A percentile compares a stretch with the other conserved stretches of the same genome.
Evolutionary conservation across 108 stramenopile species (phyloP).

Genomic region (Conticribra weissflogii): DNA sequence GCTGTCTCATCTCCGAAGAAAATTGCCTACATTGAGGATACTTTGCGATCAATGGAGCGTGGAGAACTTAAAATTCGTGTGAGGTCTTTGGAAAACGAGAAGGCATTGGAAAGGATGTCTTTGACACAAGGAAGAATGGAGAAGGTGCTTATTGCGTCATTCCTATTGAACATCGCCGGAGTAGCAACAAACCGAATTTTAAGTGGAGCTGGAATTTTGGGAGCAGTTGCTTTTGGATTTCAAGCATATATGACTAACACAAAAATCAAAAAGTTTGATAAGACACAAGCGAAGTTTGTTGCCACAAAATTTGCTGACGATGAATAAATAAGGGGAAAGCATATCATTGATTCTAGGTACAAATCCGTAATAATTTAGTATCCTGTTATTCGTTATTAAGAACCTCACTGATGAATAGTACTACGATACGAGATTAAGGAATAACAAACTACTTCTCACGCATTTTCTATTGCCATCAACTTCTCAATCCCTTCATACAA

Average conservation of each 20-base stretch:
- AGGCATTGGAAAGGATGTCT: constrained; percentile 86
- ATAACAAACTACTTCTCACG: no score
- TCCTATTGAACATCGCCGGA: constrained; percentile 77
- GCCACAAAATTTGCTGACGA: constrained; percentile 66
- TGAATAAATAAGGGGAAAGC: constrained; percentile 27
- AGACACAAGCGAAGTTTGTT: constrained; percentile 76
- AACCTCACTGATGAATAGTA: no score
- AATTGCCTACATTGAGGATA: constrained; percentile 92
- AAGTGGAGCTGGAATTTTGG: constrained; percentile 53
- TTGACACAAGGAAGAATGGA: constrained; percentile 79
- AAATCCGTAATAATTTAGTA: no score
- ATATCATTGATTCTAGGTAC: not conserved
- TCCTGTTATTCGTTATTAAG: not conserved
- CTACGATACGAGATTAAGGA: no score
- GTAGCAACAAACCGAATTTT: constrained; percentile 54
- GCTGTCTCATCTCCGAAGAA: constrained; percentile 83
- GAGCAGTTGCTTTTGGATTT: constrained; percentile 70
- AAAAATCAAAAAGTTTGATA: constrained; percentile 89
- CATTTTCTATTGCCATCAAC: constrained; percentile 56
- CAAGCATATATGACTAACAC: constrained; percentile 70
- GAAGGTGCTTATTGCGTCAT: constrained; percentile 73
- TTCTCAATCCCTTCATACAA: constrained; percentile 58
- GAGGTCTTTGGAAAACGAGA: constrained; percentile 93
- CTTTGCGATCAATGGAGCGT: constrained; percentile 78
- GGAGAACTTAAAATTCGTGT: constrained; percentile 94